phyloP scores from a whole-genome alignment of 495 filamentous ascomycete genomes.

The Tuber borchii region DNA sequence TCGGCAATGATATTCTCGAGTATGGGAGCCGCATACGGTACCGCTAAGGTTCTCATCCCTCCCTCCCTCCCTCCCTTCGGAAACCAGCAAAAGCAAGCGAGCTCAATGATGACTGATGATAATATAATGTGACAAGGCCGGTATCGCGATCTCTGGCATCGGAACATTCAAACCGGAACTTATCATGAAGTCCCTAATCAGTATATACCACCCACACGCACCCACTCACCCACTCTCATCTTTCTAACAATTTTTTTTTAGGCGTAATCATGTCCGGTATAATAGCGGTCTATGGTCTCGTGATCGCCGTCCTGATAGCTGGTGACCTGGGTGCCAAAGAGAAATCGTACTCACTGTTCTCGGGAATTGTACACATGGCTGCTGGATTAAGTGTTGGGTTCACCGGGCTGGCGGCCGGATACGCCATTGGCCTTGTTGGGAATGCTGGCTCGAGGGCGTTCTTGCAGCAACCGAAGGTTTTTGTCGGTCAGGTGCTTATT shows the following conservation, averaged over 20 bases:
- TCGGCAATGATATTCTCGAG: constrained; percentile 74
- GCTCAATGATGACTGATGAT: not conserved
- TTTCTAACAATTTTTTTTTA: constrained; percentile 55
- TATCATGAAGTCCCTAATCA: constrained; percentile 72
- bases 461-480: constrained; percentile 91
- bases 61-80: not conserved
- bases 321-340: constrained; percentile 61
- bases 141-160: constrained; percentile 91
- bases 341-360: constrained; percentile 68
- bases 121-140: constrained; percentile 52
- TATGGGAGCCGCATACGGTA: constrained; percentile 92
- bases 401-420: constrained; percentile 89
- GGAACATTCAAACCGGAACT: constrained; percentile 87
- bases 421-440: constrained; percentile 91
- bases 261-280: constrained; percentile 99
- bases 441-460: constrained; percentile 90
- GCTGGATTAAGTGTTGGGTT: constrained; percentile 88
- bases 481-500: constrained; percentile 97
- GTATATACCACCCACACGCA: constrained; percentile 11
- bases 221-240: not conserved
- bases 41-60: constrained; percentile 50
- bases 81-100: not conserved
- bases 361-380: constrained; percentile 86
- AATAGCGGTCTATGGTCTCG: constrained; percentile 94
- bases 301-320: constrained; percentile 90